phyloP scores from a whole-genome alignment of 495 filamentous ascomycete species.

The Pyrenula aspistea region DNA sequence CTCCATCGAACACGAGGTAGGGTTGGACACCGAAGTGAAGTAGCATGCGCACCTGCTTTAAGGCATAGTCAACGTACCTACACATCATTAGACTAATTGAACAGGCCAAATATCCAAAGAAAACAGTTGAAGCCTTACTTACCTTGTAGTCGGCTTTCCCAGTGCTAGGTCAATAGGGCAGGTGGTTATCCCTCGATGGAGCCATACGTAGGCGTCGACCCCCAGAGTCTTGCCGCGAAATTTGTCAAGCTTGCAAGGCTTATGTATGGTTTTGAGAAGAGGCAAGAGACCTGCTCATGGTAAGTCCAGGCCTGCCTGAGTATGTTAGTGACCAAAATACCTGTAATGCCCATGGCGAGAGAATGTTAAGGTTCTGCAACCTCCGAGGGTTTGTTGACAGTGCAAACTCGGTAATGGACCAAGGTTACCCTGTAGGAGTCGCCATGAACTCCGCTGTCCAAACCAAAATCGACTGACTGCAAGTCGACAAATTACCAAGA shows the following conservation, averaged over 20 bases:
- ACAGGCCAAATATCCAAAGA: background rate
- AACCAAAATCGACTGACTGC: no score
- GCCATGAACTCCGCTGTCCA: no score
- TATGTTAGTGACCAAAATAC: background rate
- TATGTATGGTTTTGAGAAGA: constrained; percentile 91
- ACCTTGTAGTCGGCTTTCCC: constrained; percentile 80
- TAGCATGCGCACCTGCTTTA: constrained; percentile 86
- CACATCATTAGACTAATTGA: constrained; percentile 3
- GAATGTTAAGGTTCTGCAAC: background rate
- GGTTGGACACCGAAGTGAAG: constrained; percentile 84
- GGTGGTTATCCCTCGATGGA: constrained; percentile 83
- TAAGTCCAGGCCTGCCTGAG: background rate
- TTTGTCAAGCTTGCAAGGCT: constrained; percentile 72
- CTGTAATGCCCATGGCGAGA: background rate
- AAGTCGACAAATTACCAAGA: background rate
- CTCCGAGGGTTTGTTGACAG: background rate
- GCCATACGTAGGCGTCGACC: constrained; percentile 95
- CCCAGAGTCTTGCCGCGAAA: constrained; percentile 82
- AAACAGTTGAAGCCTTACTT: no score
- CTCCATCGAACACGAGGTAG: constrained; percentile 92
- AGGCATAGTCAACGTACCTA: constrained; percentile 84
- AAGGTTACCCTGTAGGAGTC: no score
- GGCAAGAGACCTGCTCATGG: constrained; percentile 61
- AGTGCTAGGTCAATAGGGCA: constrained; percentile 88
- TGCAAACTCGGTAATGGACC: background rate